Conservation (phyloP, 306 rosid species). For the Lagenaria siceraria region DNA sequence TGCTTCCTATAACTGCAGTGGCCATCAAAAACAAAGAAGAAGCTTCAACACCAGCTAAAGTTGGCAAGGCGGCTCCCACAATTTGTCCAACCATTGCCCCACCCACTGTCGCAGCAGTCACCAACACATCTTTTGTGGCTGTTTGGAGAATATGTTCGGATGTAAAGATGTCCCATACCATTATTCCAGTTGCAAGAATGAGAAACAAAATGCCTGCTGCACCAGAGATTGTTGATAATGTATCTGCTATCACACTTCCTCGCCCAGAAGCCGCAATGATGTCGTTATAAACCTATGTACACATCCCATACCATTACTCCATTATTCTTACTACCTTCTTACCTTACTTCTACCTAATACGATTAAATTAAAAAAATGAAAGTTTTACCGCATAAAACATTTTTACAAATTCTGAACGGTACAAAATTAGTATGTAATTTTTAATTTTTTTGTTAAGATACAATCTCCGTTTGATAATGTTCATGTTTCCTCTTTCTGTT, state of each 20-base stretch:
- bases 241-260: background rate
- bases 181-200: background rate
- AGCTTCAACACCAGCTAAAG: background rate
- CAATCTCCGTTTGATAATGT: no score
- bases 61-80: background rate
- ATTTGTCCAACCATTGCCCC: background rate
- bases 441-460: no score
- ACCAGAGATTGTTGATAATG: background rate
- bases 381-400: no score
- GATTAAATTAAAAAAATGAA: no score
- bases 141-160: background rate
- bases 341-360: no score
- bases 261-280: background rate
- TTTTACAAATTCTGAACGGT: no score
- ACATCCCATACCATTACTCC: no score
- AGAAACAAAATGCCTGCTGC: background rate
- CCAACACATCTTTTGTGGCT: background rate
- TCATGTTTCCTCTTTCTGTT: no score
- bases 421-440: no score
- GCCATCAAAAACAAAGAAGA: background rate
- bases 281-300: background rate
- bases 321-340: no score
- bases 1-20: background rate
- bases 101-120: background rate
- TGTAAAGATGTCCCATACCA: conserved; percentile 1